Conservation (phyloP, 805 yeast species). For the Priceomyces castillae region DNA sequence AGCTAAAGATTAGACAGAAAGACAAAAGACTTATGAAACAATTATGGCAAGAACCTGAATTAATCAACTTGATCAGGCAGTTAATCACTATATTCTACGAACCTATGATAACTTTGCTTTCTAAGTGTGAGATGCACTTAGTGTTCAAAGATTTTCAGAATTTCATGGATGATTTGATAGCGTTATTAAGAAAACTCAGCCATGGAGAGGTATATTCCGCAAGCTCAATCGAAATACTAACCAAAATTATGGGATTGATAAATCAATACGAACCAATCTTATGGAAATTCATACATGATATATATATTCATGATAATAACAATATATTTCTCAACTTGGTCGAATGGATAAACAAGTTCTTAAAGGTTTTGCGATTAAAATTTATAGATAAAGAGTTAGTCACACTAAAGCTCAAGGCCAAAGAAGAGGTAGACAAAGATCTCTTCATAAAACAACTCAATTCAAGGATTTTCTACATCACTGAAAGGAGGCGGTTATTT, state of each 20-base stretch:
- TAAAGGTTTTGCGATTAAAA: constrained; percentile 62
- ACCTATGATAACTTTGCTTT: constrained; percentile 38
- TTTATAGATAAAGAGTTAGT: constrained; percentile 40
- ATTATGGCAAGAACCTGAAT: constrained; percentile 81
- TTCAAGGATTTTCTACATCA: constrained; percentile 33
- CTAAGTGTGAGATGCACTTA: constrained; percentile 36
- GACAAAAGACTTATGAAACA: constrained; percentile 76
- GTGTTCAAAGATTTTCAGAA: constrained; percentile 37
- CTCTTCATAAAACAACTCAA: constrained; percentile 40
- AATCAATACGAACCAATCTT: constrained; percentile 70
- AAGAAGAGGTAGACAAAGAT: constrained; percentile 25
- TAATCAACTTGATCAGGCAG: constrained; percentile 72
- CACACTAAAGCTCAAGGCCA: constrained; percentile 42
- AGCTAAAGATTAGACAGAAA: constrained; percentile 59
- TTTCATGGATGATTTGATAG: constrained; percentile 54
- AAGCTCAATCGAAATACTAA: constrained; percentile 59
- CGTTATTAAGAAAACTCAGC: constrained; percentile 59
- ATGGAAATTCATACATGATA: constrained; percentile 73
- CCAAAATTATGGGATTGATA: constrained; percentile 60
- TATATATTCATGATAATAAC: constrained; percentile 74
- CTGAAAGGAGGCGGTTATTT: constrained; percentile 37
- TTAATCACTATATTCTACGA: constrained; percentile 50
- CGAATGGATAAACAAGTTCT: constrained; percentile 68
- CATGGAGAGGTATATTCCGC: constrained; percentile 50
- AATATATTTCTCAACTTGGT: constrained; percentile 70